Evolutionary conservation across 2,329 filamentous ascomycete species (phyloP).

Genomic region (Colletotrichum caudatum): DNA sequence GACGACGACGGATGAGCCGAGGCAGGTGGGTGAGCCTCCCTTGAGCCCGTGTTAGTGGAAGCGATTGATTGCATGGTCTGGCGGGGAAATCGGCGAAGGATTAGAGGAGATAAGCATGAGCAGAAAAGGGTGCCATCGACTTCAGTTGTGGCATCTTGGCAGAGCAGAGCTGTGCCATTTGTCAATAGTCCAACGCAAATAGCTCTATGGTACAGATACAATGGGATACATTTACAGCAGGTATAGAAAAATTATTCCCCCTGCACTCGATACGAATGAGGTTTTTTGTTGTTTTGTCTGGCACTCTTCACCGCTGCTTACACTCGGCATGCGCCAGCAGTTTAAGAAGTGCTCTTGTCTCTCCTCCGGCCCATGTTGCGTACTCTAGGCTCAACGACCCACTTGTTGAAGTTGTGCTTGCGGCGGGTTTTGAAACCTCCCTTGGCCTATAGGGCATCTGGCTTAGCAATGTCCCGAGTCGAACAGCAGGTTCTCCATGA

Average conservation of each 20-base stretch:
- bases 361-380: constrained; percentile 94
- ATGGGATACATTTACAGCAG: constrained; percentile 37
- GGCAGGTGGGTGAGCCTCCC: not conserved
- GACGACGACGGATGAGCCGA: not conserved
- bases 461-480: constrained; percentile 47
- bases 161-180: constrained; percentile 1
- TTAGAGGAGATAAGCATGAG: not conserved
- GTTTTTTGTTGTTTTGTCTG: not conserved
- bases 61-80: no score
- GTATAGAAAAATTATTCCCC: constrained; percentile 1
- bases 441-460: constrained; percentile 68
- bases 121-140: not conserved
- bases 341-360: constrained; percentile 60
- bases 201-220: constrained; percentile 38
- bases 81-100: not conserved
- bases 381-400: constrained; percentile 83
- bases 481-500: constrained; percentile 46
- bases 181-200: constrained; percentile 7
- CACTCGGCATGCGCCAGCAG: not conserved
- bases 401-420: constrained; percentile 91
- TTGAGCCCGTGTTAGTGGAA: not conserved
- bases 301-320: not conserved
- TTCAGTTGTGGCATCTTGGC: constrained; percentile 17
- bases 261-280: not conserved
- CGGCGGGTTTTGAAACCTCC: constrained; percentile 91